Evolutionary conservation across 2,329 filamentous ascomycete genomes (phyloP).

Genomic region (Monilinia fructigena): DNA sequence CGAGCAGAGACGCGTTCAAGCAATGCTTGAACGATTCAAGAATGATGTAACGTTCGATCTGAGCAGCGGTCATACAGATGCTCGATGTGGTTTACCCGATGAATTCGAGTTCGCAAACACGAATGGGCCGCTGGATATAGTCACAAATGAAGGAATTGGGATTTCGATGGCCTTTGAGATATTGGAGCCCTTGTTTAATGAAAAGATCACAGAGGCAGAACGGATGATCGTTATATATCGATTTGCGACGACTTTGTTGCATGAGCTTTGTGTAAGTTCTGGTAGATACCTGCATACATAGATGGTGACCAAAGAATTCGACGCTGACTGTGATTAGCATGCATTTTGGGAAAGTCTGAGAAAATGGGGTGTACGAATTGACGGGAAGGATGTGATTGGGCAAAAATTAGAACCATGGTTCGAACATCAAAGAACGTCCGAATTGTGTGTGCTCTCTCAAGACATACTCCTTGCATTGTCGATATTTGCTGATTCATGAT

Average conservation of each 20-base stretch:
- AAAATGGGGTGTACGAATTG: neutral
- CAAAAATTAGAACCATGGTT: conserved; percentile 12
- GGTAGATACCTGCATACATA: neutral
- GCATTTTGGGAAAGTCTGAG: conserved; percentile 13
- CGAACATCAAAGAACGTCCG: conserved; percentile 14
- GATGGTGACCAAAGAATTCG: neutral
- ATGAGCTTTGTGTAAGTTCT: conserved; percentile 17
- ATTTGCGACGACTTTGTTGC: conserved; percentile 1
- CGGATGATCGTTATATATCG: neutral
- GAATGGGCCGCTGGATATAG: neutral
- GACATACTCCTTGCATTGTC: neutral
- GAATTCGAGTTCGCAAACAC: conserved; percentile 5
- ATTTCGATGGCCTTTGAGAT: conserved; percentile 16
- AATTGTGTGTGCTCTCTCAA: conserved; percentile 1
- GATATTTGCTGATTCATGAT: neutral
- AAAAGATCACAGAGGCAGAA: conserved; percentile 11
- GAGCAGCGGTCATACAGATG: conserved; percentile 8
- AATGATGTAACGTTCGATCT: conserved; percentile 5
- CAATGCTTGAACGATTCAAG: conserved; percentile 4
- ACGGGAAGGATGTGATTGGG: conserved; percentile 5
- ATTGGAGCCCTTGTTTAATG: conserved; percentile 17
- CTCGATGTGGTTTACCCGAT: conserved; percentile 6
- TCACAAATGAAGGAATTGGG: neutral
- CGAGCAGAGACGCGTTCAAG: conserved; percentile 4
- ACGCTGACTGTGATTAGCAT: conserved; percentile 5